These are phyloP conservation scores for Nakazawaea holstii DNA, from an alignment of 805 yeast species.

Conservation along the genomic window DNA sequence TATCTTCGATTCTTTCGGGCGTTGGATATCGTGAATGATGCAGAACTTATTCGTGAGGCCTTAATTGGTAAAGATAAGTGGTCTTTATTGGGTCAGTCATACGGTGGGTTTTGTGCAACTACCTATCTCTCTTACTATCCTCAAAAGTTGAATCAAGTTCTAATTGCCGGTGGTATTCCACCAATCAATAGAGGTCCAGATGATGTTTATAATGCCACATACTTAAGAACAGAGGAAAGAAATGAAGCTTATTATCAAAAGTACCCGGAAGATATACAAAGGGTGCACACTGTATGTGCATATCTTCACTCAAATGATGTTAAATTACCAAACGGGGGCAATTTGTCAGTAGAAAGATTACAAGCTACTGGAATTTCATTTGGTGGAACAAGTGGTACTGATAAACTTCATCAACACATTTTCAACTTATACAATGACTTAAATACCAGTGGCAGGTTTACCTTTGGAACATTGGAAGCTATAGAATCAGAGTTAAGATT, in stretches of 20 bases:
- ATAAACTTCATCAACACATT: constrained; percentile 38
- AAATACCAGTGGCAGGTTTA: constrained; percentile 26
- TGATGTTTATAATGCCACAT: constrained; percentile 45
- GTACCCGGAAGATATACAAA: constrained; percentile 40
- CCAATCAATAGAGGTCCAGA: constrained; percentile 40
- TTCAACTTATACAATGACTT: constrained; percentile 35
- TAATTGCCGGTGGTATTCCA: constrained; percentile 57
- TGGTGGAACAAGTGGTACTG: constrained; percentile 48
- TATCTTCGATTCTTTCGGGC: constrained; percentile 45
- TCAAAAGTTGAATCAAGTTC: constrained; percentile 33
- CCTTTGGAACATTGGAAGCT: constrained; percentile 29
- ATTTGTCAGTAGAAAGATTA: constrained; percentile 42
- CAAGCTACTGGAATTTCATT: constrained; percentile 47
- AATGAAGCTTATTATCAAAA: constrained; percentile 41
- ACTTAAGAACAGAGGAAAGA: constrained; percentile 38
- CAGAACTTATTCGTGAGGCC: constrained; percentile 36
- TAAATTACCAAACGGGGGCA: constrained; percentile 46
- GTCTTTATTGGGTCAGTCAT: constrained; percentile 52
- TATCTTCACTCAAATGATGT: constrained; percentile 27
- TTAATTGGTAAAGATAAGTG: constrained; percentile 35
- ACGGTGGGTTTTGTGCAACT: constrained; percentile 48
- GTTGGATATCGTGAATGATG: constrained; percentile 46
- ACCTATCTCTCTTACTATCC: constrained; percentile 44
- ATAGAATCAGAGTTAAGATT: constrained; percentile 34
- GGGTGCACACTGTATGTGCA: constrained; percentile 31